A percentile compares a stretch with the other conserved stretches of the same genome.
phyloP scores from a whole-genome alignment of 352 stramenopile genomes.

The Globisporangium middletonii region DNA sequence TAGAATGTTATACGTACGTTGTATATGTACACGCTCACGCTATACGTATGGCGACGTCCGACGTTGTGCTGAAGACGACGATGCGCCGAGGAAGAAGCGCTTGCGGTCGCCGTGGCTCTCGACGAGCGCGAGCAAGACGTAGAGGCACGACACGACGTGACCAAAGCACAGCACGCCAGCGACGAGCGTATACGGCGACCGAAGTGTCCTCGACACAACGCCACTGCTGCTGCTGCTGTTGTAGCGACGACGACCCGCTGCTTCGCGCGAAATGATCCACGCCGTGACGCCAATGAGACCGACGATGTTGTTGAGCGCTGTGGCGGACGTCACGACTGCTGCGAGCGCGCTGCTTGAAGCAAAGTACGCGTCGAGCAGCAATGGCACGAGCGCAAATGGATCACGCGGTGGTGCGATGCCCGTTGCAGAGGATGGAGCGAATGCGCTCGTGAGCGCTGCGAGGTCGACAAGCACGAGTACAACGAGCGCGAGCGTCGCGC shows the following conservation, averaged over 20 bases:
- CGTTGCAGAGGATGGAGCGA: slow-evolving; percentile 4
- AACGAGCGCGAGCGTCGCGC: slow-evolving; percentile 26
- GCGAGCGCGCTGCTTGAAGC: not conserved
- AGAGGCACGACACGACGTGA: slow-evolving; percentile 54
- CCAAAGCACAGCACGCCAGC: slow-evolving; percentile 35
- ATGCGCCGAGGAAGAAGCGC: slow-evolving; percentile 62
- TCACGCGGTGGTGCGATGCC: slow-evolving; percentile 8
- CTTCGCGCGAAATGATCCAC: slow-evolving; percentile 58
- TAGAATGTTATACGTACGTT: too few relatives aligned
- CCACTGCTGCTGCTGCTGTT: not conserved
- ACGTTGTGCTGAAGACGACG: not conserved
- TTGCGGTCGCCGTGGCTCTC: slow-evolving; percentile 57
- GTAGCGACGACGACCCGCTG: slow-evolving; percentile 1
- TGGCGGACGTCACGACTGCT: slow-evolving; percentile 10
- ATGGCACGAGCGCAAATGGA: slow-evolving; percentile 22
- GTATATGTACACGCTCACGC: not conserved
- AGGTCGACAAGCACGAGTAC: slow-evolving; percentile 60
- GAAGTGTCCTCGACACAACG: not conserved
- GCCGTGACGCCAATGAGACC: slow-evolving; percentile 31
- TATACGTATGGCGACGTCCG: slow-evolving; percentile 19
- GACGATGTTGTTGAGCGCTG: slow-evolving; percentile 41
- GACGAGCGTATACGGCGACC: slow-evolving; percentile 12
- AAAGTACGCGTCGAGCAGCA: slow-evolving; percentile 7
- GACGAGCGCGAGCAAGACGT: slow-evolving; percentile 64
- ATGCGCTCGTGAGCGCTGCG: slow-evolving; percentile 30